These are phyloP conservation scores for Debaryomyces udenii DNA, from an alignment of 1,139 yeast species.

Conservation along the genomic window DNA sequence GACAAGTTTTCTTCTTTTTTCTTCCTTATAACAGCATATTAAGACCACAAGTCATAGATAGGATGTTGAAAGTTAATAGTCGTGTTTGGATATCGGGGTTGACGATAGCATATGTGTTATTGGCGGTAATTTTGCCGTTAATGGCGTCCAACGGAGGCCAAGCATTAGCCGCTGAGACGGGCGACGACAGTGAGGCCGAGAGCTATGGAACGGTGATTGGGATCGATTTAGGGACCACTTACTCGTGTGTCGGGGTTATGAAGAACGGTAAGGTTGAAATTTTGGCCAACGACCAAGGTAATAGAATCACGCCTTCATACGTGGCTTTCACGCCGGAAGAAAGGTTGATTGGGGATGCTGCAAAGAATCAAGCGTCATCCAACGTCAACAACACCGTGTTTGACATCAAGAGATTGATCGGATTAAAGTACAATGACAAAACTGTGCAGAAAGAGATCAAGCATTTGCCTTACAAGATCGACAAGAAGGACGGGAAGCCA, in stretches of 20 bases:
- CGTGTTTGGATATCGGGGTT: constrained; percentile 53
- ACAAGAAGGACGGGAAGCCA: constrained; percentile 76
- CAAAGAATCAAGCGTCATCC: constrained; percentile 88
- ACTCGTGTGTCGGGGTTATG: constrained; percentile 95
- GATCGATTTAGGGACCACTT: constrained; percentile 84
- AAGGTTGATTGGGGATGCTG: constrained; percentile 92
- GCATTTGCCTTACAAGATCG: constrained; percentile 75
- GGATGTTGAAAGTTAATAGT: constrained; percentile 32
- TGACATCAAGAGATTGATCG: constrained; percentile 86
- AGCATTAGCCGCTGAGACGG: constrained; percentile 36
- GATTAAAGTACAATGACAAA: constrained; percentile 74
- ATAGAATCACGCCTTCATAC: constrained; percentile 90
- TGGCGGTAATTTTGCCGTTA: constrained; percentile 63
- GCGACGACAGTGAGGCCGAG: constrained; percentile 47
- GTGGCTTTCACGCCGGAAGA: constrained; percentile 86
- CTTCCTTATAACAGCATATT: neutral
- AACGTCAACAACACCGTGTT: constrained; percentile 80
- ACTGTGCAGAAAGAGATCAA: constrained; percentile 81
- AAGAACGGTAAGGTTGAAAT: constrained; percentile 89
- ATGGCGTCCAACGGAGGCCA: constrained; percentile 41
- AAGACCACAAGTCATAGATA: constrained; percentile 6
- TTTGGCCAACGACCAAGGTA: constrained; percentile 93
- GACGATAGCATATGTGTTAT: constrained; percentile 57
- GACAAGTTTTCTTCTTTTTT: neutral
- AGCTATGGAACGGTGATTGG: constrained; percentile 82